Base-by-base conservation (phyloP, 2,329 filamentous ascomycete species). In the Dothideomycetidae sp. region DNA sequence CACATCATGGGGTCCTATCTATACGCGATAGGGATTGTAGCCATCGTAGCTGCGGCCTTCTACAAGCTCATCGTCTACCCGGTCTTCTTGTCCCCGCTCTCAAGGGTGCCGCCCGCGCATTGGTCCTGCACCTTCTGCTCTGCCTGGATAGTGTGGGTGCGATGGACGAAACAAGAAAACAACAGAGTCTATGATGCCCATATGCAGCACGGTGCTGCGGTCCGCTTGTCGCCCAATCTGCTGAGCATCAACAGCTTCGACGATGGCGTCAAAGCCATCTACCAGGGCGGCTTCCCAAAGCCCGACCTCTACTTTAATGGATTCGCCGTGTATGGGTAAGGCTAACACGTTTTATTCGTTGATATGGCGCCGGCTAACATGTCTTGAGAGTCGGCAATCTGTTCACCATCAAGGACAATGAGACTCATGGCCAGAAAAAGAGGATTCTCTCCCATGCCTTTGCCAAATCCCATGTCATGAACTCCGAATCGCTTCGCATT, bases 381-480 rank as follows among this genome's bases (percentile, higher is more conserved):
- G 68, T 84, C 88, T 57, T 78, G 78, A 3, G 73, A 74, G 17
- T 61, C 64, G n/a, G n/a, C n/a, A n/a, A n/a, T n/a, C n/a, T n/a
- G n/a, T n/a, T n/a, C n/a, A n/a, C n/a, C n/a, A n/a, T n/a, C n/a
- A n/a, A n/a, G 3, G 55, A 63, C 19, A 70, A 68, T 29, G 74
- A 70, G 39, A 56, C 68, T 9, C 81, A 88, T 54, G 75, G 78
- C 0, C 56, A 60, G 10, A 66, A 79, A 23, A 85, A 85, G 54
- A 71, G 78, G 19, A 77, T 83, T 70, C 57, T 88, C 29, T 78
- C 79, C 28, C 75, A 82, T 47, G 69, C 81, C 33, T 88, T 86
- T 58, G 82, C 79, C 45, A 88, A 86, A 50, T 81, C 80, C 0
- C 72, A 64, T 40, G 60, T 88, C 31, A 70, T 74, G 37, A 60